Base-by-base conservation (phyloP, 116 monocot species). In the Iris pallida region DNA sequence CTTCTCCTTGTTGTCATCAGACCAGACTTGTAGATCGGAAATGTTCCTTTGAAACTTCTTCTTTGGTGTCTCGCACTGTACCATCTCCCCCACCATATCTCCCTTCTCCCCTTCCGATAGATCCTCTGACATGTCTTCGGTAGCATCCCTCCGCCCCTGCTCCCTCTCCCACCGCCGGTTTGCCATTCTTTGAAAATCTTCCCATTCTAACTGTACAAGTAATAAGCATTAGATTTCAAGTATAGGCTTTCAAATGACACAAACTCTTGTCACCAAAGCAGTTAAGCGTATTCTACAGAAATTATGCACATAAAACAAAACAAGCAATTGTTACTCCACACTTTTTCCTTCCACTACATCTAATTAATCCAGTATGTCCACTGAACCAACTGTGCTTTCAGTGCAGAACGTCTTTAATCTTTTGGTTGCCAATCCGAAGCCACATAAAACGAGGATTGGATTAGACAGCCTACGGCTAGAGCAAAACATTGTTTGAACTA, bases 91-190 rank as follows among this genome's bases (percentile, higher is more conserved):
- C 4, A 72, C 8, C 5, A 15, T 45, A 7, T 81, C 81, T 5
- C 65, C 74, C 46, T 71, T 87, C 9, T 67, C 67, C 11, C 80
- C 74, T 42, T 86, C 82, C 0, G 79, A 86, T 5, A 82, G 57
- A 55, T 82, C 82, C 47, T 83, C 83, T 6, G 83, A 80, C 77
- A 87, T 74, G 45, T 87, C 87, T 42, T 70, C 83, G 1, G 74
- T 78, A 0, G 80, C 80, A 69, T 83, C 83, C 30, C 17, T 64
- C 9, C 77, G 61, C 11, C 74, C 80, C 55, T 71, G 49, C 61
- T 83, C 87, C 16, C 66, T 61, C 63, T 87, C 82, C 63, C 57
- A 64, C 41, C 74, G 52, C 10, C 79, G 65, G 5, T 83, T 71
- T 14, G 71, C 45, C 42, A 70, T 56, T 20, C 75, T 73, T 54